Evolutionary conservation across 345 rosid species (phyloP).

Genomic region (Cardamine resedifolia): DNA sequence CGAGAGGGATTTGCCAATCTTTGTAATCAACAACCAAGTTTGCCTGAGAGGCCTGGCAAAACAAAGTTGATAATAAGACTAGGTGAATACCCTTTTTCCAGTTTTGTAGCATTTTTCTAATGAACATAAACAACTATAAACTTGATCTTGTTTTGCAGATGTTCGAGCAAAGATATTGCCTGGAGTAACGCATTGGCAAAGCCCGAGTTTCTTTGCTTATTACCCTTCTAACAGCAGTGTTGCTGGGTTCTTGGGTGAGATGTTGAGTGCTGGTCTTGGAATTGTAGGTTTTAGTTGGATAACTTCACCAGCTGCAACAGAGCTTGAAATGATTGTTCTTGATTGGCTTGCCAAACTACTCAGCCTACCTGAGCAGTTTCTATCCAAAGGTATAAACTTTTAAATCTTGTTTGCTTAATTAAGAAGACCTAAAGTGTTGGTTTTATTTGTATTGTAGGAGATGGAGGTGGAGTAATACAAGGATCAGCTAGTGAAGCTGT

Average conservation of each 20-base stretch:
- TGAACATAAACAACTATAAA: not conserved
- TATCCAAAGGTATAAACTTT: constrained; percentile 53
- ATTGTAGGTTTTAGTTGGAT: constrained; percentile 94
- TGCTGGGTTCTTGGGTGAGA: constrained; percentile 92
- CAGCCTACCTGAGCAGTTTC: constrained; percentile 71
- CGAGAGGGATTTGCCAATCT: constrained; percentile 98
- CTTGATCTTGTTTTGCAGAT: constrained; percentile 43
- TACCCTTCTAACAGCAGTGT: constrained; percentile 86
- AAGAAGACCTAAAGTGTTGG: constrained; percentile 17
- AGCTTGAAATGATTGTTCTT: constrained; percentile 85
- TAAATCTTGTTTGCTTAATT: not conserved
- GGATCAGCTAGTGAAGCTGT: constrained; percentile 95
- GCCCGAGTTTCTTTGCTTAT: constrained; percentile 78
- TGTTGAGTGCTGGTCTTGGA: constrained; percentile 87
- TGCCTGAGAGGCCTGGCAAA: constrained; percentile 68
- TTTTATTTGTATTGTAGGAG: constrained; percentile 47
- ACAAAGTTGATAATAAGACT: not conserved
- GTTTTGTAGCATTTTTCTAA: not conserved
- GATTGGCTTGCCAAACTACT: constrained; percentile 88
- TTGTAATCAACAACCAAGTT: constrained; percentile 89
- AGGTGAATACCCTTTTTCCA: constrained; percentile 49
- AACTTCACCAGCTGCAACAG: constrained; percentile 91
- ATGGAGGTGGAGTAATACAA: constrained; percentile 92
- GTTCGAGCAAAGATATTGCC: constrained; percentile 70
- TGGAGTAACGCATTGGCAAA: constrained; percentile 92